These are phyloP conservation scores for Trichocladium uniseriatum DNA, from an alignment of 495 filamentous ascomycete genomes.

Conservation along the genomic window DNA sequence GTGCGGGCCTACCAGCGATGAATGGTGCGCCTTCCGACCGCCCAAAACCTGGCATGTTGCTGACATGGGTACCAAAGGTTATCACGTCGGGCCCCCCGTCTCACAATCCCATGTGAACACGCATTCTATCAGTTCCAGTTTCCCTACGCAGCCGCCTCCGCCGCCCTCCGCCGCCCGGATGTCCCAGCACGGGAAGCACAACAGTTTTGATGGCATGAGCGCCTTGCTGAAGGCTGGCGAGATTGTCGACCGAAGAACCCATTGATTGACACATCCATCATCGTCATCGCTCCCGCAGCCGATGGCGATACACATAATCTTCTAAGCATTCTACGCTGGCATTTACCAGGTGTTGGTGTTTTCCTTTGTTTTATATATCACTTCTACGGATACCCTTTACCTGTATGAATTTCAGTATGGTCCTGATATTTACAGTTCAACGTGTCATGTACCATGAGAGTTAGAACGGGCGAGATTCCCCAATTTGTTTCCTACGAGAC, in stretches of 20 bases:
- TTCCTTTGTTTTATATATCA: too few relatives aligned
- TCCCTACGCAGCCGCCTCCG: background rate
- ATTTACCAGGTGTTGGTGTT: too few relatives aligned
- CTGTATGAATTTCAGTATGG: background rate
- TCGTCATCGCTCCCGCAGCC: background rate
- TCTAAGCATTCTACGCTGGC: too few relatives aligned
- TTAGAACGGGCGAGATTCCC: too few relatives aligned
- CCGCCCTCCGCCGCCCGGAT: background rate
- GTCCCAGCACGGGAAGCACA: constrained; percentile 9
- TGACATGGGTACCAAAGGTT: constrained; percentile 17
- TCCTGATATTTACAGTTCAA: too few relatives aligned
- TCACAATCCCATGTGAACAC: background rate
- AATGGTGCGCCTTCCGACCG: constrained; percentile 14
- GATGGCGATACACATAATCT: too few relatives aligned
- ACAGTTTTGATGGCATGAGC: constrained; percentile 40
- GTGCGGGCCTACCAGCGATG: constrained; percentile 6
- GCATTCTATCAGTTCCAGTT: background rate
- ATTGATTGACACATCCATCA: background rate
- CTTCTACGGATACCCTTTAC: constrained; percentile 1
- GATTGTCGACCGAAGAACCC: constrained; percentile 40
- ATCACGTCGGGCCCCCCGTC: constrained; percentile 10
- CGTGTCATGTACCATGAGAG: too few relatives aligned
- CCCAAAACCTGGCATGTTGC: background rate
- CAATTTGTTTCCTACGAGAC: too few relatives aligned
- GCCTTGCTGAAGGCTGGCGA: constrained; percentile 47